Evolutionary conservation across 805 yeast species (phyloP), one percentile per base, ranked within the genome.

Genomic region (Candida orba): DNA sequence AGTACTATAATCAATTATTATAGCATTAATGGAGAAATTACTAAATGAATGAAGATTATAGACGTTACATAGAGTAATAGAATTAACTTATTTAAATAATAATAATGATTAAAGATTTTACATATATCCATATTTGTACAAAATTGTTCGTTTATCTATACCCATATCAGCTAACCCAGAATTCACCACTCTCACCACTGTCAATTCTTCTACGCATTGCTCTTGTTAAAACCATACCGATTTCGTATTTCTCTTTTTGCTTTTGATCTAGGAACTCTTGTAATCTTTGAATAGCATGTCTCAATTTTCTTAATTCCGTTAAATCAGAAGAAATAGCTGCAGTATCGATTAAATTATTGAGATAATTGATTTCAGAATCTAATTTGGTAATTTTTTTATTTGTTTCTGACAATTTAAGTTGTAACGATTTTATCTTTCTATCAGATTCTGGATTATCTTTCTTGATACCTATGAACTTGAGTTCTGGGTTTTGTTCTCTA

Each of bases 211-310:
- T 64, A 52, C 73, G 62, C 36, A 69, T 53, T 22, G 67, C 65
- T 37, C 72, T 60, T 22, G 72, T 66, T 32, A 69, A 46, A 36
- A 57, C 51, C 6, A 68, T 66, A 14, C 72, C 74, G 4, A 66
- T 53, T 34, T 69, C 74, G 50, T 69, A 68, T 48, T 64, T 65
- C 50, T 68, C 69, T 52, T 68, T 69, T 37, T 60, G 63, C 50
- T 69, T 68, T 38, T 58, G 60, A 40, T 69, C 73, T 15, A 67
- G 50, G 38, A 63, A 69, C 31, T 63, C 66, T 45, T 69, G 67
- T 34, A 69, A 46, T 49, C 61, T 64, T 15, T 47, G 56, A 24
- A 68, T 58, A 9, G 72, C 74, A 15, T 49, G 51, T 39, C 58
- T 51, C 34, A 69, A 46, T 44, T 67, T 68, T 36, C 65, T 58